Percentiles rank a stretch among this genome's conserved stretches.
These are phyloP conservation scores for Collybia sordida DNA, from an alignment of 768 basidiomycete species.

Conservation along the genomic window DNA sequence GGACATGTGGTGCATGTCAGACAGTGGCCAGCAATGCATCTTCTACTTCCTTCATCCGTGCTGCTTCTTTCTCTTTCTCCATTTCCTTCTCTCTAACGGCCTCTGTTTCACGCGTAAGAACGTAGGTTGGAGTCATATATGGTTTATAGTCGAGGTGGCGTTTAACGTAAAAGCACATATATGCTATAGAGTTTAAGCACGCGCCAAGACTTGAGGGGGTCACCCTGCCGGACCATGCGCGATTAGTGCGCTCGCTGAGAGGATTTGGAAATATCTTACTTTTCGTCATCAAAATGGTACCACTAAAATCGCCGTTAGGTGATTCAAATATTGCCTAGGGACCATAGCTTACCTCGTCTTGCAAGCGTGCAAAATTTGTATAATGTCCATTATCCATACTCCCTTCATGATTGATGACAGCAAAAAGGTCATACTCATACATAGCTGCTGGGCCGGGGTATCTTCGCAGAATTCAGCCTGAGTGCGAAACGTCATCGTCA, in stretches of 20 bases:
- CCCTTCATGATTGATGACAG: slow-evolving; percentile 93
- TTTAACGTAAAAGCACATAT: slow-evolving; percentile 97
- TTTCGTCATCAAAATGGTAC: slow-evolving; percentile 95
- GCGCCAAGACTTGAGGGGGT: slow-evolving; percentile 65
- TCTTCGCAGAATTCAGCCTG: slow-evolving; percentile 19
- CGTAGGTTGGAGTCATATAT: slow-evolving; percentile 64
- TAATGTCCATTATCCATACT: slow-evolving; percentile 95
- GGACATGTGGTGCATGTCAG: slow-evolving; percentile 13
- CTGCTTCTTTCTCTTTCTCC: slow-evolving; percentile 45
- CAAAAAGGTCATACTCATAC: slow-evolving; percentile 90
- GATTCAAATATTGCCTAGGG: not conserved
- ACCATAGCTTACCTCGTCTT: slow-evolving; percentile 68
- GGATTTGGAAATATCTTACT: slow-evolving; percentile 44
- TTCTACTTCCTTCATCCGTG: slow-evolving; percentile 60
- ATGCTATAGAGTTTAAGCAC: slow-evolving; percentile 73
- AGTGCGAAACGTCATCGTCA: not conserved
- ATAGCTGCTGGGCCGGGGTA: slow-evolving; percentile 60
- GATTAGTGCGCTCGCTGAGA: slow-evolving; percentile 2
- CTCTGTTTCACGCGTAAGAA: slow-evolving; percentile 63
- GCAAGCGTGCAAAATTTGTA: slow-evolving; percentile 80
- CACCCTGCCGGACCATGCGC: slow-evolving; percentile 46
- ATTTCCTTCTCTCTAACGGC: slow-evolving; percentile 57
- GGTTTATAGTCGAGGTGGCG: slow-evolving; percentile 84
- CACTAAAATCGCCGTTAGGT: slow-evolving; percentile 47
- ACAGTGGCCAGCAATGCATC: slow-evolving; percentile 60